These are phyloP conservation scores for Quercus lobata DNA, from an alignment of 331 rosid genomes.

Conservation along the genomic window DNA sequence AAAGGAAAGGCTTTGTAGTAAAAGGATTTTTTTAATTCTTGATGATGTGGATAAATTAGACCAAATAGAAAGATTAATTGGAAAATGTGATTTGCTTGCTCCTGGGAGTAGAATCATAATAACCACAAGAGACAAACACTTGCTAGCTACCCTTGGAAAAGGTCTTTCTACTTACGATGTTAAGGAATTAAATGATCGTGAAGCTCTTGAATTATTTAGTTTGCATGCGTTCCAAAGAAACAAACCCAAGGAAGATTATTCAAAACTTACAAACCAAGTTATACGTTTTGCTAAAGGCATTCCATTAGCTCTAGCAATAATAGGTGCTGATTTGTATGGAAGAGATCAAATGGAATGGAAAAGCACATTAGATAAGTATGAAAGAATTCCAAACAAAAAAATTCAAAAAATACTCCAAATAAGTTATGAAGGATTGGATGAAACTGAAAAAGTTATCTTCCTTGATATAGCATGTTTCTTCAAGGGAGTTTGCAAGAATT, in stretches of 20 bases:
- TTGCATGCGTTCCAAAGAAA: slow-evolving; percentile 1
- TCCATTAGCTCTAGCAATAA: slow-evolving; percentile 21
- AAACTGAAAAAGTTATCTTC: no score
- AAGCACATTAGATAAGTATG: not conserved
- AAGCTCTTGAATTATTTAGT: slow-evolving; percentile 18
- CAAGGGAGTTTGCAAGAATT: no score
- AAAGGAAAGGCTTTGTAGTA: not conserved
- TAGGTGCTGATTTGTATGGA: not conserved
- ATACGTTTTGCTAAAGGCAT: not conserved
- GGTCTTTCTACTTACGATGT: not conserved
- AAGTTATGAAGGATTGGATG: no score
- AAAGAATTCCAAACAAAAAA: not conserved
- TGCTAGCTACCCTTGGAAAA: not conserved
- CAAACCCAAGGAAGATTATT: not conserved
- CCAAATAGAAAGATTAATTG: slow-evolving; percentile 12
- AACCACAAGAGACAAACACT: slow-evolving; percentile 23
- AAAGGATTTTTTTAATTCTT: slow-evolving; percentile 12
- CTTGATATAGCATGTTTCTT: no score
- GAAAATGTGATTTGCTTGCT: slow-evolving; percentile 14
- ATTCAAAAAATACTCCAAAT: no score
- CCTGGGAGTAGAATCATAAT: slow-evolving; percentile 23
- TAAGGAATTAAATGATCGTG: not conserved
- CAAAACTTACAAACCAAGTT: not conserved
- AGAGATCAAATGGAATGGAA: slow-evolving; percentile 9
- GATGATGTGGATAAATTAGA: slow-evolving; percentile 23